Percentiles rank a stretch among this genome's conserved stretches.
phyloP scores from a whole-genome alignment of 2,329 filamentous ascomycete genomes.

The Magnaporthiopsis incrustans region DNA sequence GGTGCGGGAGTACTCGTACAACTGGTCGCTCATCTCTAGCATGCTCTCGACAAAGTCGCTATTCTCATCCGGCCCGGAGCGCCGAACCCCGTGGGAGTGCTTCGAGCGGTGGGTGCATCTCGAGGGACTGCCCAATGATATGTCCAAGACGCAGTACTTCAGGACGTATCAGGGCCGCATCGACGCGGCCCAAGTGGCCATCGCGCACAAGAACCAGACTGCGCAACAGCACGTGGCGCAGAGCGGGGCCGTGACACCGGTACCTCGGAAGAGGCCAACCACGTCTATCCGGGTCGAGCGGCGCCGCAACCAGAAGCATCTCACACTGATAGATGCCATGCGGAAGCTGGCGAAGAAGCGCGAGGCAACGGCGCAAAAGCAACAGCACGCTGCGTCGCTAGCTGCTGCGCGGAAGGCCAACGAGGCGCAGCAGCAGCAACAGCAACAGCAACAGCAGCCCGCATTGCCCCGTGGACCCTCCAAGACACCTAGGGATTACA shows the following conservation, averaged over 20 bases:
- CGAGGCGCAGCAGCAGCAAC: conserved; percentile 34
- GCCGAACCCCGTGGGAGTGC: conserved; percentile 95
- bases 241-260: conserved; percentile 37
- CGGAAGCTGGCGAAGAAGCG: conserved; percentile 91
- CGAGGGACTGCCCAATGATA: conserved; percentile 83
- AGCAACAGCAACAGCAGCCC: conserved; percentile 6
- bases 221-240: conserved; percentile 27
- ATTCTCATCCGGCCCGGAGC: conserved; percentile 78
- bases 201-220: conserved; percentile 45
- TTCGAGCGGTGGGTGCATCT: conserved; percentile 94
- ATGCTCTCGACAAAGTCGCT: conserved; percentile 66
- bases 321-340: conserved; percentile 90
- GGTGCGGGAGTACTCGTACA: conserved; percentile 91
- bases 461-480: conserved; percentile 38
- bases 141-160: conserved; percentile 95
- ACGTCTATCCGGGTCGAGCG: conserved; percentile 80
- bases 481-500: conserved; percentile 87
- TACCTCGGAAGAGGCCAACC: conserved; percentile 59
- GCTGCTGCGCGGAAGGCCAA: conserved; percentile 77
- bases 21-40: conserved; percentile 90
- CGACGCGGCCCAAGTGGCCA: conserved; percentile 48
- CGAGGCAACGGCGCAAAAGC: conserved; percentile 77
- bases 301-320: conserved; percentile 74
- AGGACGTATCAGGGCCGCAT: conserved; percentile 58
- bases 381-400: conserved; percentile 69